Conservation (phyloP, 192 early-diverging fungal species). For the Coemansia sp. region DNA sequence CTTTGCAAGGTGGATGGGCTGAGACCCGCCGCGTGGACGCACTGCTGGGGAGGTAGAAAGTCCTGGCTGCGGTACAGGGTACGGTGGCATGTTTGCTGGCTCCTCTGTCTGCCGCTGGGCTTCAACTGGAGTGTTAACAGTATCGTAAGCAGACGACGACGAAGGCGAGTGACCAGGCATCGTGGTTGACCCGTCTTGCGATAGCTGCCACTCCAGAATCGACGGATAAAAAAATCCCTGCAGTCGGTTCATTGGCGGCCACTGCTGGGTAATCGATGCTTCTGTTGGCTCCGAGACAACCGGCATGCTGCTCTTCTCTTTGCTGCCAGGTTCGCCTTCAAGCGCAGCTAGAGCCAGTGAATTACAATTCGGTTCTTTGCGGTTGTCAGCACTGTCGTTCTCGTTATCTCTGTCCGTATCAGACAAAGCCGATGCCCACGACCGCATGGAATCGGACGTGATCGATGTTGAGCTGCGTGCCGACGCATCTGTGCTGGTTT, state of each 20-base stretch:
- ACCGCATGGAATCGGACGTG: conserved; percentile 28
- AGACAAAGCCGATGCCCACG: conserved; percentile 40
- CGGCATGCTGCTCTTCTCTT: background rate
- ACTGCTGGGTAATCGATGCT: conserved; percentile 12
- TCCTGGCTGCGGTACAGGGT: conserved; percentile 9
- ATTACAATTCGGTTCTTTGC: conserved; percentile 1
- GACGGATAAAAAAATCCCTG: conserved; percentile 30
- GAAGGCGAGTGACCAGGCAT: conserved; percentile 18
- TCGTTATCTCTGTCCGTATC: conserved; percentile 30
- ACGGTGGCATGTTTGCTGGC: conserved; percentile 6
- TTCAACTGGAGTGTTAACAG: background rate
- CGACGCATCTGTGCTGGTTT: conserved; percentile 21
- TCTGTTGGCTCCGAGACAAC: background rate
- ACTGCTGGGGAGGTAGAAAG: conserved; percentile 13
- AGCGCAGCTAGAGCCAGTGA: conserved; percentile 12
- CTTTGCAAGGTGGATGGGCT: conserved; percentile 44
- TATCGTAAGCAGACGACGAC: conserved; percentile 11
- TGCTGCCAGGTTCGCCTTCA: background rate
- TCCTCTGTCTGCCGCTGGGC: conserved; percentile 1
- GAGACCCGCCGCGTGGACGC: conserved; percentile 49
- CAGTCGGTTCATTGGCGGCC: background rate
- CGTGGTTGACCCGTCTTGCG: conserved; percentile 25
- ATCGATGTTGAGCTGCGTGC: conserved; percentile 48
- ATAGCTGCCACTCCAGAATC: conserved; percentile 38
- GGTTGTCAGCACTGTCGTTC: conserved; percentile 7